Evolutionary conservation across 2,329 filamentous ascomycete species (phyloP), one percentile per base, ranked within the genome.

Genomic region (Amylocarpus encephaloides): DNA sequence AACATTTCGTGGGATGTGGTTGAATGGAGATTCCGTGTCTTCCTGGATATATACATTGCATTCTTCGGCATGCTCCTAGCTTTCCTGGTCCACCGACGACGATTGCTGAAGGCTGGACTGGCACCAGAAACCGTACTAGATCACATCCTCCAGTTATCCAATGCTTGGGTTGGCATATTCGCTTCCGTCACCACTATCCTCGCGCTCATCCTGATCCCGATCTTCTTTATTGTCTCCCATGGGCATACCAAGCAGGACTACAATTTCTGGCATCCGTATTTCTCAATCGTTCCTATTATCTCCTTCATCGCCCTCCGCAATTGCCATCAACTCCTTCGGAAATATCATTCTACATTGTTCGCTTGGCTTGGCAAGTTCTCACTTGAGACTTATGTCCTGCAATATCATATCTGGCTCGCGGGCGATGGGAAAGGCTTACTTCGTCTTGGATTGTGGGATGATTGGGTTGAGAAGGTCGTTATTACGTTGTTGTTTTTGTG

Each of bases 391-490:
- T 82, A 78, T 55, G 70, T 80, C 5, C 66, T 85, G 34, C 78
- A 83, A 56, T 76, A 76, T 60, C 82, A 85, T 61, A 70, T 82
- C 47, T 81, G 78, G 73, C 72, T 84, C 7, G 78, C 78, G 1
- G 77, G 73, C 2, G 78, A 84, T 57, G 75, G 76, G 2, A 74
- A 71, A 30, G 77, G 75, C 0, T 57, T 77, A 3, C 69, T 84
- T 6, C 59, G 70, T 33, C 34, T 63, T 22, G 62, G 63, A 4
- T 40, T 65, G 3, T 59, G 49, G 50, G 63, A 65, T 52, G 63
- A 62, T 40, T 65, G 61, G 62, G 51, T 63, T 15, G 71, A 75
- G 53, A 55, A 68, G 5, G 53, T 66, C 4, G 33, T 75, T 1
- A 52, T 74, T 11, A 73, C 70, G 1, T 59, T 64, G 1, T 50